phyloP scores from a whole-genome alignment of 108 stramenopile genomes.

The Cafeteria roenbergensis region DNA sequence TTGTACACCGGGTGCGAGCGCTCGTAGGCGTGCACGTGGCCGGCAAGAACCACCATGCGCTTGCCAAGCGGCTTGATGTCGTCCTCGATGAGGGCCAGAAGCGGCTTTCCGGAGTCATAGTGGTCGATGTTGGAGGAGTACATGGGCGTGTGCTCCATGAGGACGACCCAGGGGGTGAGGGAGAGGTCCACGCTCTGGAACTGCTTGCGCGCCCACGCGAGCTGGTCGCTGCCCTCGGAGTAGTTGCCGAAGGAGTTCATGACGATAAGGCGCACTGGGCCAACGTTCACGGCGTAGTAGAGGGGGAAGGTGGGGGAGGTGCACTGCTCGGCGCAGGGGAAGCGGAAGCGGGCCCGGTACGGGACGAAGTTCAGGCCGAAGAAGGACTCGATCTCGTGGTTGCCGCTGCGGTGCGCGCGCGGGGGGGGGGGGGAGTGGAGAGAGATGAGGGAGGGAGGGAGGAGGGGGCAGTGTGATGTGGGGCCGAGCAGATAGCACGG shows the following conservation, averaged over 20 bases:
- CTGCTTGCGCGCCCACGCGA: not conserved
- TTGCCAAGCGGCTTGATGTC: conserved; percentile 21
- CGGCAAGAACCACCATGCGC: conserved; percentile 30
- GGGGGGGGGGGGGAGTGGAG: too few relatives aligned
- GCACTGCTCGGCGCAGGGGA: not conserved
- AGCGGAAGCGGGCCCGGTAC: not conserved
- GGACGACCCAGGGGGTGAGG: not conserved
- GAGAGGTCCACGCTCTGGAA: not conserved
- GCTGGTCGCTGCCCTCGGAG: not conserved
- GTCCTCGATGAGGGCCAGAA: conserved; percentile 30
- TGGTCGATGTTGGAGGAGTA: conserved; percentile 37
- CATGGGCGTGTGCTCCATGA: not conserved
- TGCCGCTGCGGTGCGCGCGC: not conserved
- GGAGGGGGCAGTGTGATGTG: too few relatives aligned
- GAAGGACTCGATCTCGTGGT: not conserved
- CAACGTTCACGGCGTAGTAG: not conserved
- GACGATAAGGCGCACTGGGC: not conserved
- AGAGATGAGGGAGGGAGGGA: too few relatives aligned
- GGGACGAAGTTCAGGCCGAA: not conserved
- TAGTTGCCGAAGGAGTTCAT: not conserved
- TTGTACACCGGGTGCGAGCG: conserved; percentile 29
- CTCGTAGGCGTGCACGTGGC: conserved; percentile 49
- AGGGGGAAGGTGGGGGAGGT: not conserved
- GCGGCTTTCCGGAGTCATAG: conserved; percentile 25
- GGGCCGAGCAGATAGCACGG: too few relatives aligned